These are phyloP conservation scores for Gliomastix tumulicola DNA, from an alignment of 2,329 filamentous ascomycete genomes.

Conservation along the genomic window DNA sequence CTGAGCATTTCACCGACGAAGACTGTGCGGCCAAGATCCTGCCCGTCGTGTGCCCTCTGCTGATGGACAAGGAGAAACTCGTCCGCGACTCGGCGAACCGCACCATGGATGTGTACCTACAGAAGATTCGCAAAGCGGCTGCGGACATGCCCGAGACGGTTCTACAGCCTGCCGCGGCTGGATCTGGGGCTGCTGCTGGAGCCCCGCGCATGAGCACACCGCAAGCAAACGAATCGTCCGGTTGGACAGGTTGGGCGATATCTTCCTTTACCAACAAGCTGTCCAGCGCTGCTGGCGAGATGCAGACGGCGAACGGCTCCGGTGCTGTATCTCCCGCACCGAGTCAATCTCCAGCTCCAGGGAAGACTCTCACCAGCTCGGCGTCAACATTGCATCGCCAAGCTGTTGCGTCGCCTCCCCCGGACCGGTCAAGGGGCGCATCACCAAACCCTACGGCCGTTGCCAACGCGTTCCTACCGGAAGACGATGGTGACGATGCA, in stretches of 20 bases:
- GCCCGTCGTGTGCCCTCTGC: constrained; percentile 72
- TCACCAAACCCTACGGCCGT: constrained; percentile 35
- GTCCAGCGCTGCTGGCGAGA: constrained; percentile 77
- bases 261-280: constrained; percentile 97
- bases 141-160: constrained; percentile 73
- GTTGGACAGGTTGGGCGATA: constrained; percentile 95
- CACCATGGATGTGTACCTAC: constrained; percentile 78
- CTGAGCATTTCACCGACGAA: constrained; percentile 81
- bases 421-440: constrained; percentile 37
- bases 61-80: constrained; percentile 94
- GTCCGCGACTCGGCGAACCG: constrained; percentile 89
- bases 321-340: constrained; percentile 33
- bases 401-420: constrained; percentile 45
- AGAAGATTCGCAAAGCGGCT: constrained; percentile 73
- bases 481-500: constrained; percentile 50
- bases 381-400: constrained; percentile 55
- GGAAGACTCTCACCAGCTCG: constrained; percentile 31
- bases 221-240: constrained; percentile 38
- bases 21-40: constrained; percentile 81
- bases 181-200: too few species aligned
- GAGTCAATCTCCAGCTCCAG: constrained; percentile 26
- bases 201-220: constrained; percentile 75
- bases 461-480: constrained; percentile 45
- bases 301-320: constrained; percentile 51
- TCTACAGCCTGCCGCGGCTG: constrained; percentile 41